phyloP scores from a whole-genome alignment of 345 rosid genomes.

The Streptanthus diversifolius region DNA sequence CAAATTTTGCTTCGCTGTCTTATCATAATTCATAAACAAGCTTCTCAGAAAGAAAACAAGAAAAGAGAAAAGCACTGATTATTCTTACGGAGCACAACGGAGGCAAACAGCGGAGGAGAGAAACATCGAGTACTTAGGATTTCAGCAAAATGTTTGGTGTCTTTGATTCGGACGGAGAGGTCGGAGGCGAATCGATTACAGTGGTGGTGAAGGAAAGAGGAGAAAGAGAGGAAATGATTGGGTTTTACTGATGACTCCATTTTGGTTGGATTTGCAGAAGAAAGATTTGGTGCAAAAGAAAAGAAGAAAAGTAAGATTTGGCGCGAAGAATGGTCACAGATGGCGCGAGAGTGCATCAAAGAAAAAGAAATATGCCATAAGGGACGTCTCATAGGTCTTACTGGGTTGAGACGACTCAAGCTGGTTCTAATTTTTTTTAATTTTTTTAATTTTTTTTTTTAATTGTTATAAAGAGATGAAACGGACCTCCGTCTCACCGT shows the following conservation, averaged over 20 bases:
- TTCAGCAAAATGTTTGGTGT: conserved; percentile 45
- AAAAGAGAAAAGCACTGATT: neutral
- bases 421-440: too few relatives aligned
- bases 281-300: neutral
- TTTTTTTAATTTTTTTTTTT: too few relatives aligned
- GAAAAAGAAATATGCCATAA: too few relatives aligned
- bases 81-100: conserved; percentile 1
- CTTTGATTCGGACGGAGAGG: conserved; percentile 51
- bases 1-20: neutral
- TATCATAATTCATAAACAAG: neutral
- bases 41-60: neutral
- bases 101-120: conserved; percentile 50
- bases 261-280: neutral
- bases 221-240: conserved; percentile 56
- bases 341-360: too few relatives aligned
- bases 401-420: too few relatives aligned
- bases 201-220: conserved; percentile 58
- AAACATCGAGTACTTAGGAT: conserved; percentile 36
- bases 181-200: conserved; percentile 55
- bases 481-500: too few relatives aligned
- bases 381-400: too few relatives aligned
- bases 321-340: too few relatives aligned
- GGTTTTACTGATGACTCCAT: conserved; percentile 53
- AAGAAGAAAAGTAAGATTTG: too few relatives aligned
- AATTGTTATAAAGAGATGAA: too few relatives aligned